Base-by-base conservation (phyloP, 805 yeast genomes). In the Yarrowia sp. region DNA sequence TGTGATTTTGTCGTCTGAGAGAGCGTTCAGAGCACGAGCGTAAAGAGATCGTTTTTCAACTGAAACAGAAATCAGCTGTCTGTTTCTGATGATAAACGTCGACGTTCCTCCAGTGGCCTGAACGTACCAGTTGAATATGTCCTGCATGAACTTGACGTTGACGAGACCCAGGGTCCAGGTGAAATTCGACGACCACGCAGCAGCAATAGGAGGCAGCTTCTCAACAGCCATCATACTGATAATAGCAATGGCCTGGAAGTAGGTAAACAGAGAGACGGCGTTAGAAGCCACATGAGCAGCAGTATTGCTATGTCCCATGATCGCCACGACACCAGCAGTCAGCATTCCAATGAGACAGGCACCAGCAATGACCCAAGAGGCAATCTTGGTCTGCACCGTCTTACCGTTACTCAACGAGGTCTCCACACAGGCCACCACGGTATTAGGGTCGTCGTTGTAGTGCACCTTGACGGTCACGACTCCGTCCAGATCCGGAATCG, bases 281-380 rank as follows among this genome's bases (percentile, higher is more conserved):
- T 95, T 95, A 19, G 97, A 90, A n/a, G 98, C 97, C 75, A 95
- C 92, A 77, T 95, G 98, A 3, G 97, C 93, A 2, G 99, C 97
- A 1, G 98, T 94, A 70, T 88, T 87, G 19, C 95, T 88, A 77
- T 93, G 95, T 11, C 98, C 98, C 72, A 89, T 83, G 49, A 92
- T 87, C 0, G 97, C 91, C 43, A 92, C 87, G 69, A 92, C 84
- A 32, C 97, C 97, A 1, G 98, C 90, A 4, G 96, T 89, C 56
- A 92, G 77, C 61, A 95, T 85, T 70, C 98, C 98, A 55, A 91
- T 77, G 61, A 97, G 96, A 3, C 97, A 86, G 52, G 95, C 85
- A 26, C 92, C 93, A 4, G 97, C 98, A 73, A 95, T 89, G 10
- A 97, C 97, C 99, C 99, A 94, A 5, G 96, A 85, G 3, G 95